Evolutionary conservation across 352 stramenopile genomes (phyloP), one percentile per base, ranked within the genome.

Genomic region (Globisporangium perplexum): DNA sequence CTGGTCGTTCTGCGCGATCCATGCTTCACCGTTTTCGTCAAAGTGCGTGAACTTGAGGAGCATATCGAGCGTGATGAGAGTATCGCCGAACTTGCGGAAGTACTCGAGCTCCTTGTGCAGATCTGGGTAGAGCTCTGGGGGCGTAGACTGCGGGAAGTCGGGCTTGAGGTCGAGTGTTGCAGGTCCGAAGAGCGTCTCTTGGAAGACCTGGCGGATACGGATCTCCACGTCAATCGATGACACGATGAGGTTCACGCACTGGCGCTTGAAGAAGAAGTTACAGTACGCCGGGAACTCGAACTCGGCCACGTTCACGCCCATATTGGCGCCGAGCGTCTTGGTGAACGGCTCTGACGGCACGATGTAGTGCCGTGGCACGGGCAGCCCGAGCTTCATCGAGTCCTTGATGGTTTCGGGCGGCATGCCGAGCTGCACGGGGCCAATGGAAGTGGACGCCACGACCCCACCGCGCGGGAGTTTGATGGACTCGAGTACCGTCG

Each of bases 241-340:
- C 38, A 95, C 85, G 48, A 96, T 86, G 22, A 96, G 74, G 52
- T 95, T 95, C 7, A 96, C 74, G 50, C 77, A 88, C 55, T 93
- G 83, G 3, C 78, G 63, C 57, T 93, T 93, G 66, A 95, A 93
- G 68, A 98, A 98, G 67, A 98, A 98, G 65, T 98, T 98, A 67
- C 96, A 98, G 60, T 98, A 98, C 7, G 90, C 94, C 7, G 95
- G 95, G 65, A 98, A 98, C 77, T 98, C 95, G 62, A 98, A 98
- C 65, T 98, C 95, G 20, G 93, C 93, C 18, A 98, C 78, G 65
- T 98, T 98, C 12, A 98, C 88, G 42, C 93, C 95, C 61, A 98
- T 86, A 43, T 96, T 96, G 12, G 89, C 88, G 17, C 95, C 95
- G 23, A 98, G 85, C 24, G 94, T 92, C 55, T 95, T 85, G 41